A percentile compares a stretch with the other conserved stretches of the same genome.
Conservation (phyloP, 768 basidiomycete genomes). For the Rhodotorula paludigena region DNA sequence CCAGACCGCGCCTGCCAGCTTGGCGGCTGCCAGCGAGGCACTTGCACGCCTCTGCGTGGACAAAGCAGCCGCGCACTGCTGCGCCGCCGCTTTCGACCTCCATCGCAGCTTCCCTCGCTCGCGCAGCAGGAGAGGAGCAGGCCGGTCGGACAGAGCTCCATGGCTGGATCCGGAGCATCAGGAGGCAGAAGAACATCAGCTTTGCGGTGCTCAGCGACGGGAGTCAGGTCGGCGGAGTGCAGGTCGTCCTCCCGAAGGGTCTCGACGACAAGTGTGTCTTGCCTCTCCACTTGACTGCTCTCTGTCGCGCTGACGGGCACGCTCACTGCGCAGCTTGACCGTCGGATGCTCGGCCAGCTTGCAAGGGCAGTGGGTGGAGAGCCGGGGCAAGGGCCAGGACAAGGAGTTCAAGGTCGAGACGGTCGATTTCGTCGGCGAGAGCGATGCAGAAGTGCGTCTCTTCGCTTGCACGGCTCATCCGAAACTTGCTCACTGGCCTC, state of each 20-base stretch:
- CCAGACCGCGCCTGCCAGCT: neutral
- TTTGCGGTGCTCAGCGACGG: conserved; percentile 42
- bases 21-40: neutral
- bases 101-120: neutral
- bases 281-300: neutral
- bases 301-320: neutral
- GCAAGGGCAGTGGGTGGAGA: conserved; percentile 29
- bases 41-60: neutral
- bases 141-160: conserved; percentile 9
- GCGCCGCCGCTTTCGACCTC: neutral
- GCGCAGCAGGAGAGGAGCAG: neutral
- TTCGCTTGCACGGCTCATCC: neutral
- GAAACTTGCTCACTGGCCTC: neutral
- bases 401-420: conserved; percentile 36
- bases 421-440: conserved; percentile 37
- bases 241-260: conserved; percentile 39
- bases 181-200: conserved; percentile 40
- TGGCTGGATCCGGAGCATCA: conserved; percentile 39
- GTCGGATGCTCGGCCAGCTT: conserved; percentile 32
- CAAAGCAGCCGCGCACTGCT: neutral
- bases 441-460: conserved; percentile 37
- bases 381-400: conserved; percentile 20
- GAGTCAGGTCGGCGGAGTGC: conserved; percentile 22
- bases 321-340: conserved; percentile 12
- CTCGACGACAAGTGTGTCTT: conserved; percentile 14